phyloP scores from a whole-genome alignment of 176 grass and related monocot genomes.

The Avena insularis region DNA sequence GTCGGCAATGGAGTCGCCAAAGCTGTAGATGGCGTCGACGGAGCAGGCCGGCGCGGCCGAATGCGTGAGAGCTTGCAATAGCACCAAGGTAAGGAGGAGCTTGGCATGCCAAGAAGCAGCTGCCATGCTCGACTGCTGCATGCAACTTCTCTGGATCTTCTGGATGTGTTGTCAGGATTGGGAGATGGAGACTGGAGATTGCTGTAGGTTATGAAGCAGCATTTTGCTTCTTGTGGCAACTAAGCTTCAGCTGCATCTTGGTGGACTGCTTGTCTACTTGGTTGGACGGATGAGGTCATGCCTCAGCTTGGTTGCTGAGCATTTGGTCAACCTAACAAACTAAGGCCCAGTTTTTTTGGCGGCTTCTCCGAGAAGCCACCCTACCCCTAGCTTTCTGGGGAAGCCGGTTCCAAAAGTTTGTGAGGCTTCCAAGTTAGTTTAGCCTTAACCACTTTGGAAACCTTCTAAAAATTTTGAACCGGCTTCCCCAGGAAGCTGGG shows the following conservation, averaged over 20 bases:
- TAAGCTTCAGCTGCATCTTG: not conserved
- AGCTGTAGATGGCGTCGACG: conserved; percentile 88
- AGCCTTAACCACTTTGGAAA: too few species aligned
- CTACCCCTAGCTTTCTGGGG: too few species aligned
- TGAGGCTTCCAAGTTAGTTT: too few species aligned
- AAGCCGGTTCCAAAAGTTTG: too few species aligned
- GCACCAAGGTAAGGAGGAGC: conserved; percentile 25
- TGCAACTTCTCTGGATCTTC: not conserved
- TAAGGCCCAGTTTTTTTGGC: too few species aligned
- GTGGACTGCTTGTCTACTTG: conserved; percentile 1
- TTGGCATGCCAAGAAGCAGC: not conserved
- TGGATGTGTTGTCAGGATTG: not conserved
- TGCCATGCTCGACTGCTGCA: not conserved
- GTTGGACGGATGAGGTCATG: not conserved
- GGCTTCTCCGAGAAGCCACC: too few species aligned
- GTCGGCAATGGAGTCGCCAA: conserved; percentile 93
- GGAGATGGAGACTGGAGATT: not conserved
- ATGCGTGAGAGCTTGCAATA: not conserved
- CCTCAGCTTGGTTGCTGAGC: conserved; percentile 26
- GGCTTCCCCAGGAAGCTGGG: too few species aligned
- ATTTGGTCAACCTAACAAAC: conserved; percentile 57
- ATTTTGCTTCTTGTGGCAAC: not conserved
- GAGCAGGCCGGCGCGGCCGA: conserved; percentile 54
- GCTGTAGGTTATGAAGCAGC: not conserved
- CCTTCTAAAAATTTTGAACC: too few species aligned